Percentiles rank a stretch among this genome's conserved stretches.
These are phyloP conservation scores for Trichoderma sp. DNA, from an alignment of 2,329 filamentous ascomycete genomes.

Conservation along the genomic window DNA sequence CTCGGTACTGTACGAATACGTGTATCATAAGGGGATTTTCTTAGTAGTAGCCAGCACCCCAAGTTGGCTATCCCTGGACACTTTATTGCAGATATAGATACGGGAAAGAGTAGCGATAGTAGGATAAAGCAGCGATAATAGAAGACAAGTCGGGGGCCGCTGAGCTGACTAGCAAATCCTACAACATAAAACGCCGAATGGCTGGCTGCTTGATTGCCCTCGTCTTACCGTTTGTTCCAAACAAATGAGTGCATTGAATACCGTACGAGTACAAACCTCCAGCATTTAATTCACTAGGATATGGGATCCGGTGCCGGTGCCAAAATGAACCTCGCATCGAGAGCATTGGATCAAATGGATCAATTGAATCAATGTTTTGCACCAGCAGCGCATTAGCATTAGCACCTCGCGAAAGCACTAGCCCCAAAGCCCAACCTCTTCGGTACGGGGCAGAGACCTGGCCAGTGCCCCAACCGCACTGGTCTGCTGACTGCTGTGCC, in stretches of 20 bases:
- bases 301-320: not conserved
- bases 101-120: not conserved
- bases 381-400: conserved; percentile 4
- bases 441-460: conserved; percentile 3
- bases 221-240: not conserved
- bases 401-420: not conserved
- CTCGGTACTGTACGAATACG: not conserved
- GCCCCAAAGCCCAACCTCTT: not conserved
- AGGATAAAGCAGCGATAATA: not conserved
- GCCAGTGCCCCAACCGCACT: conserved; percentile 9
- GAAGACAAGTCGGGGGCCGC: not conserved
- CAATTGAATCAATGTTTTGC: not conserved
- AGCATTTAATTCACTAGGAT: not conserved
- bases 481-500: conserved; percentile 12
- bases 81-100: not conserved
- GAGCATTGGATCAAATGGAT: not conserved
- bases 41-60: not conserved
- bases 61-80: not conserved
- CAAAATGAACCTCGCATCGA: not conserved
- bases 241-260: not conserved
- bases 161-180: not conserved
- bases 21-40: not conserved
- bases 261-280: not conserved
- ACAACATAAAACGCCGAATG: not conserved
- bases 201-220: not conserved